These are phyloP conservation scores for Plasmodium relictum DNA, from an alignment of 169 alveolate genomes.

Conservation along the genomic window DNA sequence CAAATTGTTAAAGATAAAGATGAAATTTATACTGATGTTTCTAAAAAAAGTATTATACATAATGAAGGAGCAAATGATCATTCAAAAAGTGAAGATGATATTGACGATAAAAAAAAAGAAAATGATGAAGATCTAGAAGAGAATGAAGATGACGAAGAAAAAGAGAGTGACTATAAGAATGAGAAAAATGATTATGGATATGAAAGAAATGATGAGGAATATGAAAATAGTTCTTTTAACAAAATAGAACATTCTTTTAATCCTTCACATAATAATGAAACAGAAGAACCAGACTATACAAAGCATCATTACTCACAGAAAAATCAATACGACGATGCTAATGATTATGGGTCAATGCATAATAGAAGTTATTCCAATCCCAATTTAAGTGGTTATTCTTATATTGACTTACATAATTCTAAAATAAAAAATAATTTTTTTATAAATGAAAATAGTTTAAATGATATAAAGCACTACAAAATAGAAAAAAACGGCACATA, in stretches of 20 bases:
- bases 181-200: background rate
- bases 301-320: no score
- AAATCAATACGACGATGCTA: no score
- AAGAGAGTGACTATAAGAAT: background rate
- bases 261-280: background rate
- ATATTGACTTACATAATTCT: conserved; percentile 8
- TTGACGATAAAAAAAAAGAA: background rate
- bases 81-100: background rate
- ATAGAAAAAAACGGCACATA: no score
- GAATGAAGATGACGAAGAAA: conserved; percentile 5
- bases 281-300: no score
- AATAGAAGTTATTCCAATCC: background rate
- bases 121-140: conserved; percentile 12
- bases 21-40: conserved; percentile 39
- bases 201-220: background rate
- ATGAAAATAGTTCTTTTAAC: background rate
- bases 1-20: conserved; percentile 63
- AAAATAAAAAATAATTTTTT: no score
- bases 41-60: conserved; percentile 4
- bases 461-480: no score
- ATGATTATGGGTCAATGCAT: no score
- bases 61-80: background rate
- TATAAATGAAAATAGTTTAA: no score
- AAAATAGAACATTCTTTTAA: background rate
- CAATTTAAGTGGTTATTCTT: background rate